Evolutionary conservation across 345 rosid species (phyloP).

Genomic region (Viola odorata): DNA sequence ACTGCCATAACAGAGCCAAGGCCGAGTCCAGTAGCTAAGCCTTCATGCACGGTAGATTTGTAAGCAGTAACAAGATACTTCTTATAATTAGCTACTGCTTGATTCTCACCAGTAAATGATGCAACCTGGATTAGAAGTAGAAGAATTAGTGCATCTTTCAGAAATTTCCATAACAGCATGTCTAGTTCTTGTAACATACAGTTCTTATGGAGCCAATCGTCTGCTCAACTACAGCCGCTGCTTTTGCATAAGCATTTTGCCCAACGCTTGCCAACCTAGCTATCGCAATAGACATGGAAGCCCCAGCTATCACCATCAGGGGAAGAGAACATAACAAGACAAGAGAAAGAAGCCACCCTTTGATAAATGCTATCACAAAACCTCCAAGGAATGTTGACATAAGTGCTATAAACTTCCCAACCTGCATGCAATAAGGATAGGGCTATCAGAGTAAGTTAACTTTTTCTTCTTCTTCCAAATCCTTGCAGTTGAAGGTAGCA

Average conservation of each 20-base stretch:
- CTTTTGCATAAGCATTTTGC: constrained; percentile 73
- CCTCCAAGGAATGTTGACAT: constrained; percentile 73
- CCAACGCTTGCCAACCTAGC: constrained; percentile 64
- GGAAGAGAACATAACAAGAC: constrained; percentile 72
- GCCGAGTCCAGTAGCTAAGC: constrained; percentile 15
- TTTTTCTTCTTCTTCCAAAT: too few relatives aligned
- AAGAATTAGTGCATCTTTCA: neutral
- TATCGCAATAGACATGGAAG: constrained; percentile 39
- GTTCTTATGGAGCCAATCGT: constrained; percentile 82
- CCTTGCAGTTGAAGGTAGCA: neutral
- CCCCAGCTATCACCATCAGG: constrained; percentile 59
- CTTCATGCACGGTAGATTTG: constrained; percentile 13
- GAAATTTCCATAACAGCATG: neutral
- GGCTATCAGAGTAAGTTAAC: neutral
- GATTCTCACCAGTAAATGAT: constrained; percentile 38
- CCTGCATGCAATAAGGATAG: constrained; percentile 34
- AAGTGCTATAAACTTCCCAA: constrained; percentile 78
- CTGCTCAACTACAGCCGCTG: constrained; percentile 78
- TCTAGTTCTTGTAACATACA: constrained; percentile 28
- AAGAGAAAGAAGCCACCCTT: constrained; percentile 85
- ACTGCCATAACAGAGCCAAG: constrained; percentile 4
- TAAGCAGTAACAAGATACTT: constrained; percentile 8
- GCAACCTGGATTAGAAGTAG: constrained; percentile 45
- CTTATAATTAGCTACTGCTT: constrained; percentile 11
- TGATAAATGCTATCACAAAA: constrained; percentile 57